Percentiles rank a stretch among this genome's conserved stretches.
phyloP scores from a whole-genome alignment of 306 rosid genomes.

The Begonia peltatifolia region DNA sequence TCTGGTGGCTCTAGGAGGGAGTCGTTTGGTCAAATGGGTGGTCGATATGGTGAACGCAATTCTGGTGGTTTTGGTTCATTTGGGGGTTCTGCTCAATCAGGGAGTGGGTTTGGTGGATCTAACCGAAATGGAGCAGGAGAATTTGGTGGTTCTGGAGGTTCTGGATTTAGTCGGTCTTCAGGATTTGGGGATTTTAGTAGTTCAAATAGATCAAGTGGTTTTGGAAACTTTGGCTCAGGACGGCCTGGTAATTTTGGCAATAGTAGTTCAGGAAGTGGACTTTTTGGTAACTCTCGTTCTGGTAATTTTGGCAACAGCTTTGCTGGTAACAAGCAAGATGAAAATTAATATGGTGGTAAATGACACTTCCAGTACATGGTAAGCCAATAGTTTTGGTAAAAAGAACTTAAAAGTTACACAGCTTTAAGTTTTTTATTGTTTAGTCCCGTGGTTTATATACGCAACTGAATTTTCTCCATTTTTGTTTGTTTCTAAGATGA shows the following conservation, averaged over 20 bases:
- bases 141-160: conserved; percentile 30
- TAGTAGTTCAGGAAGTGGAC: conserved; percentile 7
- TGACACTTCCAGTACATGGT: conserved; percentile 19
- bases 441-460: too few species aligned
- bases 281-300: conserved; percentile 14
- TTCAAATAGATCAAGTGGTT: conserved; percentile 16
- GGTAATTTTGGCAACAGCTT: conserved; percentile 16
- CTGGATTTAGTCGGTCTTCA: conserved; percentile 28
- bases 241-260: conserved; percentile 11
- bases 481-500: too few species aligned
- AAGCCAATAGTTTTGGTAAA: not conserved
- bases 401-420: too few species aligned
- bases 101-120: conserved; percentile 26
- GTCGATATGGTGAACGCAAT: conserved; percentile 20
- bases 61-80: conserved; percentile 34
- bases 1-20: conserved; percentile 25
- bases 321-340: conserved; percentile 9
- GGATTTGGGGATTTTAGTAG: conserved; percentile 28
- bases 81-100: conserved; percentile 29
- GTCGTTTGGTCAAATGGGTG: conserved; percentile 17
- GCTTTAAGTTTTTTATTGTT: too few species aligned
- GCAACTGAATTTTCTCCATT: too few species aligned
- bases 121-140: conserved; percentile 34
- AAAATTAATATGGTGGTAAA: conserved; percentile 4
- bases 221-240: conserved; percentile 11